phyloP scores from a whole-genome alignment of 768 basidiomycete species.

The Infundibulicybe gibba region DNA sequence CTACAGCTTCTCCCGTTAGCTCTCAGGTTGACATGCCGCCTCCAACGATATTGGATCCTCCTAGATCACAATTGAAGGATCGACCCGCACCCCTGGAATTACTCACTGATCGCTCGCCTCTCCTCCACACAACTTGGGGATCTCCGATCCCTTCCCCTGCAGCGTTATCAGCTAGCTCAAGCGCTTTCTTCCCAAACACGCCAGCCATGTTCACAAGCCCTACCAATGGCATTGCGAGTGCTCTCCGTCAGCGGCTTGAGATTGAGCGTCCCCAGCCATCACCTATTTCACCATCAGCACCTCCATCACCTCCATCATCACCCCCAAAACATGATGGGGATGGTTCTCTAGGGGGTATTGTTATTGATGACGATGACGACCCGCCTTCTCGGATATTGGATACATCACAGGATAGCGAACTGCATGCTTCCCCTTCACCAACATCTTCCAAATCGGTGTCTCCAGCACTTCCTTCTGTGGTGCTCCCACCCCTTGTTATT shows the following conservation, averaged over 20 bases:
- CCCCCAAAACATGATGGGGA: slow-evolving; percentile 1
- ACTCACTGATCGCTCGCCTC: slow-evolving; percentile 23
- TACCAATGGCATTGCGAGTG: slow-evolving; percentile 27
- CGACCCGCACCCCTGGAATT: slow-evolving; percentile 27
- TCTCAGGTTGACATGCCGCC: neutral
- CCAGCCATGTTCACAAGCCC: slow-evolving; percentile 12
- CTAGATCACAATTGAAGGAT: neutral
- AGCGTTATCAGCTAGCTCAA: slow-evolving; percentile 3
- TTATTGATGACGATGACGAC: slow-evolving; percentile 45
- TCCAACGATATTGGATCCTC: neutral
- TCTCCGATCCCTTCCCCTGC: slow-evolving; percentile 26
- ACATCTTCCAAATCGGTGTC: neutral
- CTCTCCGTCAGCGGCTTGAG: slow-evolving; percentile 33
- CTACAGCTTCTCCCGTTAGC: neutral
- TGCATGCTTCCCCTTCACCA: neutral
- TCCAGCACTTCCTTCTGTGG: neutral
- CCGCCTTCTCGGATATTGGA: slow-evolving; percentile 20
- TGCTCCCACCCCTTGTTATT: neutral
- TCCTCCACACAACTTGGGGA: slow-evolving; percentile 37
- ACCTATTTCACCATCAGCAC: neutral
- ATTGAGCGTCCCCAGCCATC: slow-evolving; percentile 11
- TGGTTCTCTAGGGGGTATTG: slow-evolving; percentile 32
- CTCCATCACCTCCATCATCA: neutral
- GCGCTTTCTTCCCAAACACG: slow-evolving; percentile 11
- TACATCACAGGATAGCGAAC: slow-evolving; percentile 6